Evolutionary conservation across 2,329 filamentous ascomycete genomes (phyloP).

Genomic region (Diaporthe ampelina): DNA sequence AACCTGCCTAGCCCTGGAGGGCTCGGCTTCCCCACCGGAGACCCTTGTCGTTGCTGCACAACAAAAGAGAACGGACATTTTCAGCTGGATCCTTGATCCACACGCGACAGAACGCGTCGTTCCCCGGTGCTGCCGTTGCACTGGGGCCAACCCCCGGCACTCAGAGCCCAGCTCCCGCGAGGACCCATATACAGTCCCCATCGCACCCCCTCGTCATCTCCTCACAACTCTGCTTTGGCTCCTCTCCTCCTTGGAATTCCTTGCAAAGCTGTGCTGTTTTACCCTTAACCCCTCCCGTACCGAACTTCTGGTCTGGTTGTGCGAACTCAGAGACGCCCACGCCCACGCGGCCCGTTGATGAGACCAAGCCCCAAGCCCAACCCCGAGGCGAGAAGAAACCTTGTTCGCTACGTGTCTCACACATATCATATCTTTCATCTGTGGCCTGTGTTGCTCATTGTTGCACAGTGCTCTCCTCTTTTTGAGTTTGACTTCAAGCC

Average conservation of each 20-base stretch:
- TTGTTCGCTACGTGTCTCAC: constrained; percentile 11
- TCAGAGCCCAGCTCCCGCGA: constrained; percentile 29
- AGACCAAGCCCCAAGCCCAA: constrained; percentile 2
- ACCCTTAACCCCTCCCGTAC: constrained; percentile 6
- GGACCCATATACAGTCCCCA: constrained; percentile 34
- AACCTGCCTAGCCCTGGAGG: constrained; percentile 22
- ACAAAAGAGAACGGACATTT: constrained; percentile 25
- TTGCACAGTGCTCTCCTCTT: constrained; percentile 10
- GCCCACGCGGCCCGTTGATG: constrained; percentile 13
- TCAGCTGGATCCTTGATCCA: constrained; percentile 31
- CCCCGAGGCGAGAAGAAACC: constrained; percentile 1
- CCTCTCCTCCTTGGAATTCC: constrained; percentile 30
- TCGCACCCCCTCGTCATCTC: constrained; percentile 36
- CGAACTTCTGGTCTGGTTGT: constrained; percentile 26
- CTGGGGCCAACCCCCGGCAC: constrained; percentile 25
- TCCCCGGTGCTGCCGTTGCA: constrained; percentile 15
- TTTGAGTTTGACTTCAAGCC: constrained; percentile 12
- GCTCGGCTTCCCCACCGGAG: constrained; percentile 35
- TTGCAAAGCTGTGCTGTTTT: constrained; percentile 29
- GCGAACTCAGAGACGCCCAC: constrained; percentile 12
- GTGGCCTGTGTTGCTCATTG: neutral
- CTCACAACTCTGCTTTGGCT: constrained; percentile 27
- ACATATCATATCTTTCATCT: constrained; percentile 26
- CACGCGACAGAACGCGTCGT: constrained; percentile 37
- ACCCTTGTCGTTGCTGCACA: constrained; percentile 25